A percentile compares a stretch with the other conserved stretches of the same genome.
These are phyloP conservation scores for Gloeostereum incarnatum DNA, from an alignment of 768 basidiomycete species.

Conservation along the genomic window DNA sequence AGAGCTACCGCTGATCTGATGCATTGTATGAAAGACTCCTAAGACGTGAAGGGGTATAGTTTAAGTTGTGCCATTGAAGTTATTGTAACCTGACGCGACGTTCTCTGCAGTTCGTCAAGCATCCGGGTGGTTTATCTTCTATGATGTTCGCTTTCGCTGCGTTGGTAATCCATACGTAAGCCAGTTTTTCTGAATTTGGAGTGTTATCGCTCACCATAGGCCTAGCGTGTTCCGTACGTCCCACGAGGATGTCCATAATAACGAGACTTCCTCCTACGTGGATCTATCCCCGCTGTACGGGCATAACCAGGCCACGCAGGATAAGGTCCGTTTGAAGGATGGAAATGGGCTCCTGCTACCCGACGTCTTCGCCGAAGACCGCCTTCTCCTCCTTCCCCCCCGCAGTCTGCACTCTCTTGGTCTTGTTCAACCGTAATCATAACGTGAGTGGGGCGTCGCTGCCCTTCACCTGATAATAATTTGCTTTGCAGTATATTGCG, in stretches of 20 bases:
- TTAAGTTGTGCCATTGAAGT: constrained; percentile 2
- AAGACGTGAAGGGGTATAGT: constrained; percentile 58
- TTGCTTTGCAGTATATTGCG: constrained; percentile 57
- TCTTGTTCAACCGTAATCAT: constrained; percentile 88
- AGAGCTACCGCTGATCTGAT: not conserved
- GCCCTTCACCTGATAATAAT: not conserved
- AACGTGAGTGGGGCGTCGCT: constrained; percentile 41
- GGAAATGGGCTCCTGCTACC: constrained; percentile 62
- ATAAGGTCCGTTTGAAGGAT: constrained; percentile 40
- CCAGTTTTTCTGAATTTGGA: no score
- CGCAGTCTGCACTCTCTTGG: constrained; percentile 59
- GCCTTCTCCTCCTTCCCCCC: constrained; percentile 76
- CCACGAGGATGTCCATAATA: constrained; percentile 55
- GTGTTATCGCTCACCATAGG: no score
- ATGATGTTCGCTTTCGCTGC: constrained; percentile 80
- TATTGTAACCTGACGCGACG: constrained; percentile 5
- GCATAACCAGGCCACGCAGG: constrained; percentile 49
- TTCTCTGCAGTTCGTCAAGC: constrained; percentile 48
- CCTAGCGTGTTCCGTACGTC: constrained; percentile 76
- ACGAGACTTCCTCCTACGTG: constrained; percentile 82
- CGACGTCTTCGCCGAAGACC: constrained; percentile 73
- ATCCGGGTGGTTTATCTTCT: constrained; percentile 72
- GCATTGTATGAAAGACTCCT: constrained; percentile 30
- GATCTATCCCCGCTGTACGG: constrained; percentile 83
- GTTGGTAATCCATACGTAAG: constrained; percentile 69